These are phyloP conservation scores for Stemphylium beticola DNA, from an alignment of 2,329 filamentous ascomycete species.

Conservation along the genomic window DNA sequence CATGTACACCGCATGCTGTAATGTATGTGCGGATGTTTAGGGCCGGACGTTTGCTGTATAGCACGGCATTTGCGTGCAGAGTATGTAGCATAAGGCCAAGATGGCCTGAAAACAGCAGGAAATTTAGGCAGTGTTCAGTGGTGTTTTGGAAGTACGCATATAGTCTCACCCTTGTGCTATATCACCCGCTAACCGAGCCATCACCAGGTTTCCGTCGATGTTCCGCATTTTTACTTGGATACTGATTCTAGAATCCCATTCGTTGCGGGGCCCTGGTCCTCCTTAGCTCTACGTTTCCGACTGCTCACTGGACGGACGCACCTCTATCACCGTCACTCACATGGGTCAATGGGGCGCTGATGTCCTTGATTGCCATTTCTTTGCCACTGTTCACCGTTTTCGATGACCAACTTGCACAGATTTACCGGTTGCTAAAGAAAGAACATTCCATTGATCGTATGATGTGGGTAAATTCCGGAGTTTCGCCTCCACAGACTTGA, in stretches of 20 bases:
- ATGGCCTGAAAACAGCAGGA: not conserved
- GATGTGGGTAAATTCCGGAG: slow-evolving; percentile 1
- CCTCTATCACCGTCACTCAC: slow-evolving; percentile 30
- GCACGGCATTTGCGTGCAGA: not conserved
- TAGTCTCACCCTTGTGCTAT: slow-evolving; percentile 33
- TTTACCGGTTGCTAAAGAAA: slow-evolving; percentile 17
- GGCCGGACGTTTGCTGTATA: not conserved
- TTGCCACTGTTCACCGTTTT: slow-evolving; percentile 25
- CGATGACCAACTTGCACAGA: slow-evolving; percentile 1
- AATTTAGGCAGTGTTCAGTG: not conserved
- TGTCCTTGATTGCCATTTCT: slow-evolving; percentile 12
- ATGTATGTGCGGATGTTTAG: not conserved
- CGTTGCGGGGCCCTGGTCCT: slow-evolving; percentile 15
- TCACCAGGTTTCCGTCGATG: slow-evolving; percentile 13
- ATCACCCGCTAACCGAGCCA: slow-evolving; percentile 24
- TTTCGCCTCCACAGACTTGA: slow-evolving; percentile 6
- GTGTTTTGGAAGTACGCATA: slow-evolving; percentile 15
- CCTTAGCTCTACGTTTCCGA: slow-evolving; percentile 19
- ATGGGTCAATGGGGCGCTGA: slow-evolving; percentile 28
- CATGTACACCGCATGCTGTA: not conserved
- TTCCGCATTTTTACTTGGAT: slow-evolving; percentile 13
- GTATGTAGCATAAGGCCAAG: not conserved
- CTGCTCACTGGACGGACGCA: slow-evolving; percentile 17
- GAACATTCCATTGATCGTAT: slow-evolving; percentile 2
- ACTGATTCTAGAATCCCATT: slow-evolving; percentile 20